phyloP scores from a whole-genome alignment of 495 filamentous ascomycete genomes.

The Lichenothelia convexa region DNA sequence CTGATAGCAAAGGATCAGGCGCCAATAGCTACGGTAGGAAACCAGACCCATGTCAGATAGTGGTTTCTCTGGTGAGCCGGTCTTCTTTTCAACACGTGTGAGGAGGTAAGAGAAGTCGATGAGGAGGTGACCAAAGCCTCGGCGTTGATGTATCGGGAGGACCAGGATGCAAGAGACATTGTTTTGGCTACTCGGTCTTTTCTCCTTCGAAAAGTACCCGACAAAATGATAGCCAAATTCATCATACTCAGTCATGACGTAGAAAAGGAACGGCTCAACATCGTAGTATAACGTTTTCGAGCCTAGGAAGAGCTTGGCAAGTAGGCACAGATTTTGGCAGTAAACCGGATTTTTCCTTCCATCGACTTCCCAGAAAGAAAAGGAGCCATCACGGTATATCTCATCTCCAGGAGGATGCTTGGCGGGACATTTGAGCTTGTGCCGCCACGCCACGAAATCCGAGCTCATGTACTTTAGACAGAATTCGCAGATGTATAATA shows the following conservation, averaged over 20 bases:
- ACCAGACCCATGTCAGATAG: conserved; percentile 95
- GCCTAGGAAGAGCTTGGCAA: conserved; percentile 89
- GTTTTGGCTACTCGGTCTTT: conserved; percentile 82
- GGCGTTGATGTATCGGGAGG: conserved; percentile 86
- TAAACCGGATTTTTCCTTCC: conserved; percentile 93
- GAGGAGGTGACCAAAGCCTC: conserved; percentile 87
- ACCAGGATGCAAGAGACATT: conserved; percentile 97
- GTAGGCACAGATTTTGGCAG: conserved; percentile 89
- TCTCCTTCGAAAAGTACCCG: conserved; percentile 98
- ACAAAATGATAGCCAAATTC: conserved; percentile 92
- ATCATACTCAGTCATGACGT: conserved; percentile 93
- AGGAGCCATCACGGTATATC: conserved; percentile 84
- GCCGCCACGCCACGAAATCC: conserved; percentile 90
- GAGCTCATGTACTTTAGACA: conserved; percentile 99
- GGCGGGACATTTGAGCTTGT: conserved; percentile 84
- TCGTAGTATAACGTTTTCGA: conserved; percentile 98
- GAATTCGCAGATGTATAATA: conserved; percentile 97
- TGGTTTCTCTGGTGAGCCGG: conserved; percentile 91
- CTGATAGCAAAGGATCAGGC: conserved; percentile 69
- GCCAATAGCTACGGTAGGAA: conserved; percentile 95
- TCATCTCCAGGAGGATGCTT: conserved; percentile 96
- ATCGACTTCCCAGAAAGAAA: conserved; percentile 94
- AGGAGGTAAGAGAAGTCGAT: conserved; percentile 98
- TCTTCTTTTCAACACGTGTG: conserved; percentile 82
- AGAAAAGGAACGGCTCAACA: conserved; percentile 95